Evolutionary conservation across 768 basidiomycete species (phyloP).

Genomic region (Xerocomellus intermedius): DNA sequence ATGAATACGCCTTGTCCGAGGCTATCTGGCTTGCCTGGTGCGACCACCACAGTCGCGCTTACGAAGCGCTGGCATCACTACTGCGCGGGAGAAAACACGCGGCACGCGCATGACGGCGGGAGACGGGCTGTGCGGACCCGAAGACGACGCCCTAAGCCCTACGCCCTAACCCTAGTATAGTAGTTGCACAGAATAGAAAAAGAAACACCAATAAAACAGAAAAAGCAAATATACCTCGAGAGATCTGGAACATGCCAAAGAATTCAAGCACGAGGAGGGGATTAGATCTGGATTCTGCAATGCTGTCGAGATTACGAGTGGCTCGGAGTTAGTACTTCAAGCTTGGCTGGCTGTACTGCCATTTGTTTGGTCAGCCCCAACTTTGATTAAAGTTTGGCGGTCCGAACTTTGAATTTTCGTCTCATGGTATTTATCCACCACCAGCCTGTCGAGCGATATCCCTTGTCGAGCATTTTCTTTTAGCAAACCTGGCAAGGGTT

Average conservation of each 20-base stretch:
- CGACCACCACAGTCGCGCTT: background rate
- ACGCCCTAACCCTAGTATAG: conserved; percentile 32
- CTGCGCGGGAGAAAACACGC: conserved; percentile 20
- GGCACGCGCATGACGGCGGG: conserved; percentile 17
- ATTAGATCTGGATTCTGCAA: background rate
- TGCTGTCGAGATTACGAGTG: conserved; percentile 1
- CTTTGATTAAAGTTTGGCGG: conserved; percentile 30
- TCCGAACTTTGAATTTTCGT: conserved; percentile 33
- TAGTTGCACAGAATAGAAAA: background rate
- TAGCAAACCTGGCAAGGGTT: conserved; percentile 40
- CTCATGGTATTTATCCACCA: conserved; percentile 50
- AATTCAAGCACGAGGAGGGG: background rate
- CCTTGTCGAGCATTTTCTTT: conserved; percentile 42
- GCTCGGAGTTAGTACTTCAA: conserved; percentile 11
- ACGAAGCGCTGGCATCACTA: background rate
- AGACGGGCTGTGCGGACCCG: conserved; percentile 13
- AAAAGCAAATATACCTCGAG: background rate
- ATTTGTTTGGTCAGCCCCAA: conserved; percentile 32
- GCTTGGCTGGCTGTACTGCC: conserved; percentile 14
- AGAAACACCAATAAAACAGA: background rate
- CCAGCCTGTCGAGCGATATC: conserved; percentile 42
- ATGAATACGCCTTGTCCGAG: background rate
- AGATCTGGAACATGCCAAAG: conserved; percentile 14
- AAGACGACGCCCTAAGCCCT: conserved; percentile 12
- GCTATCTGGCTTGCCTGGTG: background rate